These are phyloP conservation scores for Colletotrichum sublineola DNA, from an alignment of 2,329 filamentous ascomycete species.

Conservation along the genomic window DNA sequence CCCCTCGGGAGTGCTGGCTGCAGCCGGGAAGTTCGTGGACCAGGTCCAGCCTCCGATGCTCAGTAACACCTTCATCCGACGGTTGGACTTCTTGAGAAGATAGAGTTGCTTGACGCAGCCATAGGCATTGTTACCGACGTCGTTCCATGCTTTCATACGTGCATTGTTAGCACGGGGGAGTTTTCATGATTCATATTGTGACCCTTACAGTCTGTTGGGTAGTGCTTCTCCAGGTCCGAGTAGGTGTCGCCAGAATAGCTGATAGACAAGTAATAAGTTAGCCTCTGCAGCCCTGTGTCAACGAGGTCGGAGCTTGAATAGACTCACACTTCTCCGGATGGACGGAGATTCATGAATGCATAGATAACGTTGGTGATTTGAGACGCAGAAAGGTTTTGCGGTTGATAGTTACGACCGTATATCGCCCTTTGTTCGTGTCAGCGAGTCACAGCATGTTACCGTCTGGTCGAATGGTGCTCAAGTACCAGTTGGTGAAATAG, in stretches of 20 bases:
- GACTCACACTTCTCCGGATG: slow-evolving; percentile 78
- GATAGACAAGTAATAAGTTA: too few species aligned
- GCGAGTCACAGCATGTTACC: accelerated
- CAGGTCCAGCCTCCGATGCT: slow-evolving; percentile 88
- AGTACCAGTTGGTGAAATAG: slow-evolving; percentile 65
- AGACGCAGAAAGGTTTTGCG: slow-evolving; percentile 76
- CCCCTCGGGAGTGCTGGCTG: slow-evolving; percentile 71
- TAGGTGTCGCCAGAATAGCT: slow-evolving; percentile 76
- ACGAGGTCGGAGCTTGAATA: not conserved
- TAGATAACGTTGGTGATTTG: slow-evolving; percentile 84
- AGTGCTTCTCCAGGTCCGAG: slow-evolving; percentile 81
- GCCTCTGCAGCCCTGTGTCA: not conserved
- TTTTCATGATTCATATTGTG: accelerated
- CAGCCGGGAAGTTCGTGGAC: slow-evolving; percentile 75
- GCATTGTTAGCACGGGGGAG: not conserved
- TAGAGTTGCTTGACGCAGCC: slow-evolving; percentile 84
- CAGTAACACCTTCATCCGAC: slow-evolving; percentile 81
- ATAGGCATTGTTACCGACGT: slow-evolving; percentile 69
- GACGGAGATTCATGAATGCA: slow-evolving; percentile 81
- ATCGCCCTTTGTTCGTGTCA: slow-evolving; percentile 66
- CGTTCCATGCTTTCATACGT: slow-evolving; percentile 24
- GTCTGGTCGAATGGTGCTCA: slow-evolving; percentile 23
- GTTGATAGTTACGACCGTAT: slow-evolving; percentile 80
- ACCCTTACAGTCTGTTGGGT: slow-evolving; percentile 72
- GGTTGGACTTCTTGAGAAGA: slow-evolving; percentile 80